phyloP scores from a whole-genome alignment of 768 basidiomycete genomes.

The Neoboletus subvelutipes region DNA sequence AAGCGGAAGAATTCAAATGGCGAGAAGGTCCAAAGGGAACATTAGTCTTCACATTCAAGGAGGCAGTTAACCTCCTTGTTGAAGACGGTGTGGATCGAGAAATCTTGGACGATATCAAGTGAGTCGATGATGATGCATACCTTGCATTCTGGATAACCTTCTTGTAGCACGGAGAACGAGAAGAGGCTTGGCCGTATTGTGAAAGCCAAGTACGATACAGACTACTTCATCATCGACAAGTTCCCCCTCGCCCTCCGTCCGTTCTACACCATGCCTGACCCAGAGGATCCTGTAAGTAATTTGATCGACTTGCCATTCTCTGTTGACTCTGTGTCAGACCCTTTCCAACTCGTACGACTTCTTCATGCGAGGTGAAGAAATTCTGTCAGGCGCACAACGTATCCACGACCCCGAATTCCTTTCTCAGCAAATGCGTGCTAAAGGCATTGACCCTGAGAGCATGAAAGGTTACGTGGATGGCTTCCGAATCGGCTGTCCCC shows the following conservation, averaged over 20 bases:
- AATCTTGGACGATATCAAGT: slow-evolving; percentile 88
- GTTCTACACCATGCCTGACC: slow-evolving; percentile 99
- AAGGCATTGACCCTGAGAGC: slow-evolving; percentile 85
- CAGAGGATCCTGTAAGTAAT: slow-evolving; percentile 73
- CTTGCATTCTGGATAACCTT: slow-evolving; percentile 1
- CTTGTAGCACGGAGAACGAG: slow-evolving; percentile 88
- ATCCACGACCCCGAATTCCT: slow-evolving; percentile 88
- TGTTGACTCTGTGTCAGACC: slow-evolving; percentile 44
- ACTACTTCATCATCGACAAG: slow-evolving; percentile 99
- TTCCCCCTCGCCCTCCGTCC: slow-evolving; percentile 95
- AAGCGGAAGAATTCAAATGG: slow-evolving; percentile 95
- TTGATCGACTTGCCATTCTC: background rate
- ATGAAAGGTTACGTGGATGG: slow-evolving; percentile 94
- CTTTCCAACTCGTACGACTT: slow-evolving; percentile 99
- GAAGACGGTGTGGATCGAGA: slow-evolving; percentile 83
- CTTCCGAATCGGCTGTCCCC: slow-evolving; percentile 92
- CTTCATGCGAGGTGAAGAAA: slow-evolving; percentile 99
- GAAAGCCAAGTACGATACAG: slow-evolving; percentile 91
- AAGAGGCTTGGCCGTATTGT: slow-evolving; percentile 88
- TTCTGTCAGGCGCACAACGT: slow-evolving; percentile 96
- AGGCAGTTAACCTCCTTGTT: slow-evolving; percentile 84
- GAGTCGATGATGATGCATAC: slow-evolving; percentile 24
- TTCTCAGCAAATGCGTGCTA: slow-evolving; percentile 77
- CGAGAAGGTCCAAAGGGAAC: slow-evolving; percentile 68
- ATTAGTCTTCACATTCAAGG: slow-evolving; percentile 76